These are phyloP conservation scores for Eutrema heterophyllum DNA, from an alignment of 345 rosid species.

Conservation along the genomic window DNA sequence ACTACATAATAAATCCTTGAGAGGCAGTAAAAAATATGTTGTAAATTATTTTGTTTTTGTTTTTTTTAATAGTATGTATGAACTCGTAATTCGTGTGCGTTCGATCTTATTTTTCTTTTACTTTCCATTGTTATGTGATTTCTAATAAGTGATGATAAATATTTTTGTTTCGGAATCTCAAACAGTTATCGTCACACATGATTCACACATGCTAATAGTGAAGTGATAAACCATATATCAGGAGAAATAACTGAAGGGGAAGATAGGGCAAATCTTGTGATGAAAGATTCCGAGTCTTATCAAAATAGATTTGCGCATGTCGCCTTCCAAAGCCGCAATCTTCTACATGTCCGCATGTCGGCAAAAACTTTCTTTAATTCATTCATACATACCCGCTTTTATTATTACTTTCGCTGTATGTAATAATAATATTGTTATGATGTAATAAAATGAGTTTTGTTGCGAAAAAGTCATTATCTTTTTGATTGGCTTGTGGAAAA, in stretches of 20 bases:
- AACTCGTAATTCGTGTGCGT: too few species aligned
- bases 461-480: neutral
- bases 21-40: too few species aligned
- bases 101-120: too few species aligned
- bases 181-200: neutral
- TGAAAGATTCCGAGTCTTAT: conserved; percentile 19
- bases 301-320: conserved; percentile 22
- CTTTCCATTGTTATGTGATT: too few species aligned
- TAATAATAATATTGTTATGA: neutral
- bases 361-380: neutral
- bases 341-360: conserved; percentile 20
- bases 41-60: too few species aligned
- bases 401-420: neutral
- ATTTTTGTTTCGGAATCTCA: neutral
- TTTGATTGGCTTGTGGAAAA: neutral
- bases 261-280: conserved; percentile 5
- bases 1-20: too few species aligned
- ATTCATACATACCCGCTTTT: conserved; percentile 15
- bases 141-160: neutral
- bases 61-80: too few species aligned
- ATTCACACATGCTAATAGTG: neutral
- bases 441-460: conserved; percentile 13
- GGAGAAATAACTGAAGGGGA: neutral
- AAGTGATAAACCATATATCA: neutral
- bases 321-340: conserved; percentile 23